Percentiles rank a stretch among this genome's conserved stretches.
phyloP scores from a whole-genome alignment of 2,329 filamentous ascomycete species.

The Pseudogymnoascus sp. region DNA sequence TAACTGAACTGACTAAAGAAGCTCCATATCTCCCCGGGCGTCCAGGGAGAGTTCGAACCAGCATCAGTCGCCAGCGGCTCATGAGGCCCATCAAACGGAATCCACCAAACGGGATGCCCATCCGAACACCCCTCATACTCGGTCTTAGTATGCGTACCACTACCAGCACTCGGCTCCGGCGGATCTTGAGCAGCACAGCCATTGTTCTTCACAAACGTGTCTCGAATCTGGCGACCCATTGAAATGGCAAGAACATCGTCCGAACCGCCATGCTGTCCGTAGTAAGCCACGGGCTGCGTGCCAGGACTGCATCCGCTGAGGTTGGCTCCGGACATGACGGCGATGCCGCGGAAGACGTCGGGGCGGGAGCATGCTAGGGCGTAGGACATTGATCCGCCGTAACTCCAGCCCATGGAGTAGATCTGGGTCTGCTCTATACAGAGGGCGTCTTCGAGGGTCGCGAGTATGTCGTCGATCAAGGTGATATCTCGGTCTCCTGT shows the following conservation, averaged over 20 bases:
- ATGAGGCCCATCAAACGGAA: constrained; percentile 28
- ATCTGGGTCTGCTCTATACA: constrained; percentile 28
- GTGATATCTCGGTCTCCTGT: constrained; percentile 28
- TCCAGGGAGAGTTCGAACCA: constrained; percentile 14
- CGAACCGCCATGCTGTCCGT: constrained; percentile 29
- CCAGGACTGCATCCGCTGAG: constrained; percentile 26
- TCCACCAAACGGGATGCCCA: constrained; percentile 29
- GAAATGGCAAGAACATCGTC: constrained; percentile 30
- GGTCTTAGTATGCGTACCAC: constrained; percentile 14
- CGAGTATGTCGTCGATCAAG: constrained; percentile 27
- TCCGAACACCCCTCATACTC: constrained; percentile 24
- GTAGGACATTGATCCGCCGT: constrained; percentile 30
- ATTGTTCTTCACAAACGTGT: constrained; percentile 32
- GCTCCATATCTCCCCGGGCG: constrained; percentile 25
- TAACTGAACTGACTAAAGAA: constrained; percentile 22
- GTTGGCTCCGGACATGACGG: constrained; percentile 22
- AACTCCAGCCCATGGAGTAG: constrained; percentile 30
- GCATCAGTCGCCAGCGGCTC: constrained; percentile 20
- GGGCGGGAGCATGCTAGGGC: constrained; percentile 29
- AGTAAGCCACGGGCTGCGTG: constrained; percentile 28
- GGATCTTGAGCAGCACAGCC: constrained; percentile 21
- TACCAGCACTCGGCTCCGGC: constrained; percentile 16
- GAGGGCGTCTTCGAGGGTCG: constrained; percentile 25
- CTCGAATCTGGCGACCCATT: constrained; percentile 27
- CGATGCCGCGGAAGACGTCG: constrained; percentile 28